Percentiles rank a stretch among this genome's conserved stretches.
These are phyloP conservation scores for Fusarium secorum DNA, from an alignment of 2,329 filamentous ascomycete genomes.

Conservation along the genomic window DNA sequence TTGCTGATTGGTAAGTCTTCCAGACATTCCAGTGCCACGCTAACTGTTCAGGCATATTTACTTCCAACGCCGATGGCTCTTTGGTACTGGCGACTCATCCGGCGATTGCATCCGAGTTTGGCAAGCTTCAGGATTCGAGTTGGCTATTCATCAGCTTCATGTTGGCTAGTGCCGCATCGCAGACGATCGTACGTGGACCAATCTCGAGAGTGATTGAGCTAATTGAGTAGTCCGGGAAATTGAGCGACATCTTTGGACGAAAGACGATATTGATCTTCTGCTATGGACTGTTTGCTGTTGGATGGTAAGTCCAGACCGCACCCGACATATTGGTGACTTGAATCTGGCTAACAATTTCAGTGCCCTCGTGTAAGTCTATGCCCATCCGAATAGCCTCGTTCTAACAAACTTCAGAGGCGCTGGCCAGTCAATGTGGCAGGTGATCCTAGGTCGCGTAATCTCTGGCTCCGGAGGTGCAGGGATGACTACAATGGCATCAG, in stretches of 20 bases:
- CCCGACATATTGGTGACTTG: accelerated
- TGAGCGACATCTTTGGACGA: slow-evolving; percentile 43
- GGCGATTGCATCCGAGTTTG: slow-evolving; percentile 67
- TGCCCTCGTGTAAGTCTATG: slow-evolving; percentile 26
- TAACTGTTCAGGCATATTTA: slow-evolving; percentile 55
- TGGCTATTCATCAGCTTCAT: slow-evolving; percentile 47
- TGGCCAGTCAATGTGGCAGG: slow-evolving; percentile 56
- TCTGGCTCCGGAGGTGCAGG: slow-evolving; percentile 62
- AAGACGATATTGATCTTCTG: slow-evolving; percentile 40
- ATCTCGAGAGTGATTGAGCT: accelerated
- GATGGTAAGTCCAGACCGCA: slow-evolving; percentile 47
- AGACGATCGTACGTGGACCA: slow-evolving; percentile 22
- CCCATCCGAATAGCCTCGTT: accelerated
- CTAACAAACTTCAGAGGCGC: slow-evolving; percentile 44
- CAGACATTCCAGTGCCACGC: accelerated
- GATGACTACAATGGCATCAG: slow-evolving; percentile 54
- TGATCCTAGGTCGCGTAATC: slow-evolving; percentile 60
- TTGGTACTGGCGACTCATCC: slow-evolving; percentile 73
- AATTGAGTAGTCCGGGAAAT: slow-evolving; percentile 45
- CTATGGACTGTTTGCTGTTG: slow-evolving; percentile 42
- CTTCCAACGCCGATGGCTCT: slow-evolving; percentile 69
- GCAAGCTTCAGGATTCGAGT: slow-evolving; percentile 62
- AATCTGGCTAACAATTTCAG: neutral
- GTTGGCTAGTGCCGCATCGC: slow-evolving; percentile 44
- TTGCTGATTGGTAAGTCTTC: neutral